Percentiles rank a stretch among this genome's conserved stretches.
These are phyloP conservation scores for Solanum chmielewskii DNA, from an alignment of 257 asterid species.

Conservation along the genomic window DNA sequence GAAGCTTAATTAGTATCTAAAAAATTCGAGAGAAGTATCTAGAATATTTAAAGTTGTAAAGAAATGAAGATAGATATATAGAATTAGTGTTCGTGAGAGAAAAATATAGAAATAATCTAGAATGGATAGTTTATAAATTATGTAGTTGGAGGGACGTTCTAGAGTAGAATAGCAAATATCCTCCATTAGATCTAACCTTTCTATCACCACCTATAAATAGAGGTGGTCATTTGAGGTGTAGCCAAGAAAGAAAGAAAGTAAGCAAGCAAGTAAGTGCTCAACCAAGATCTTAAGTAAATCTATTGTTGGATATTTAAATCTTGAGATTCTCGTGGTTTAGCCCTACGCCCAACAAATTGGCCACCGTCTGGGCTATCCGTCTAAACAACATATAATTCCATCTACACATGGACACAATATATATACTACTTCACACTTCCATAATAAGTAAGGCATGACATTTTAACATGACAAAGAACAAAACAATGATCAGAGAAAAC, in stretches of 20 bases:
- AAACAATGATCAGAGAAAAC: not conserved
- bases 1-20: too few species aligned
- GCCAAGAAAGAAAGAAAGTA: too few species aligned
- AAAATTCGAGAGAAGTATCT: too few species aligned
- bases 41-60: not conserved
- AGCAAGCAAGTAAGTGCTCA: not conserved
- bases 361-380: not conserved
- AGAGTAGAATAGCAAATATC: too few species aligned
- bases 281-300: not conserved
- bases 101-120: not conserved
- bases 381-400: not conserved
- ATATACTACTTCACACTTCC: not conserved
- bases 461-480: not conserved
- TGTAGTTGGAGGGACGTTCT: not conserved
- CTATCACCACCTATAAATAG: too few species aligned
- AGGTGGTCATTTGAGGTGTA: too few species aligned
- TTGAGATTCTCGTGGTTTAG: not conserved
- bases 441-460: not conserved
- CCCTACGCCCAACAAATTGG: not conserved
- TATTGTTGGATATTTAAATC: not conserved
- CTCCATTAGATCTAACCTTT: too few species aligned
- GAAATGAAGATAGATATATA: too few species aligned
- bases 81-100: not conserved
- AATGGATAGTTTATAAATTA: too few species aligned
- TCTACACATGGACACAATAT: not conserved